Percentiles rank a stretch among this genome's conserved stretches.
phyloP scores from a whole-genome alignment of 306 rosid species.

The Rosa chinensis region DNA sequence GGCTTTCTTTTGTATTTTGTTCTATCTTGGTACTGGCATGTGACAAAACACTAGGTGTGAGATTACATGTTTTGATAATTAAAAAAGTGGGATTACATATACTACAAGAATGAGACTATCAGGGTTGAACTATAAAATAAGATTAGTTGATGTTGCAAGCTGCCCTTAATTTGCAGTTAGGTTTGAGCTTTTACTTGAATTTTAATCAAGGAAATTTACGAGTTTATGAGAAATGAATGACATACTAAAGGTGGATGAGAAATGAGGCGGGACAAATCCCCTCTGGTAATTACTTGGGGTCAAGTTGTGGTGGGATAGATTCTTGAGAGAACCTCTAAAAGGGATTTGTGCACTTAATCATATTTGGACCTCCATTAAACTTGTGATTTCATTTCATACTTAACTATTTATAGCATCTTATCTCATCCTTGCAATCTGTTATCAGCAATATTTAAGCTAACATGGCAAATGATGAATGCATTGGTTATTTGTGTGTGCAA shows the following conservation, averaged over 20 bases:
- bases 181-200: not conserved
- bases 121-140: not conserved
- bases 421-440: slow-evolving; percentile 4
- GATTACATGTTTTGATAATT: not conserved
- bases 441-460: not conserved
- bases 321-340: not conserved
- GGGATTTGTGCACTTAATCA: not conserved
- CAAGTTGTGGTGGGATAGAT: slow-evolving; percentile 19
- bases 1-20: slow-evolving; percentile 1
- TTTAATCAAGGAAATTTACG: not conserved
- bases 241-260: slow-evolving; percentile 1
- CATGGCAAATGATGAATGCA: not conserved
- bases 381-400: slow-evolving; percentile 13
- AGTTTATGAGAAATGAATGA: not conserved
- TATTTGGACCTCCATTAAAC: not conserved
- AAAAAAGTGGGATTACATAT: not conserved
- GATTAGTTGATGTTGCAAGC: not conserved
- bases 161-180: not conserved
- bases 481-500: not conserved
- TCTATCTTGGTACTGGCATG: slow-evolving; percentile 5
- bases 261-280: not conserved
- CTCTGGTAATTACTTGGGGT: not conserved
- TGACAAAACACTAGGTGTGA: not conserved
- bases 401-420: slow-evolving; percentile 11
- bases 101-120: not conserved